A percentile compares a stretch with the other conserved stretches of the same genome.
These are phyloP conservation scores for Volvox reticuliferus DNA, from an alignment of 139 green algal genomes.

Conservation along the genomic window DNA sequence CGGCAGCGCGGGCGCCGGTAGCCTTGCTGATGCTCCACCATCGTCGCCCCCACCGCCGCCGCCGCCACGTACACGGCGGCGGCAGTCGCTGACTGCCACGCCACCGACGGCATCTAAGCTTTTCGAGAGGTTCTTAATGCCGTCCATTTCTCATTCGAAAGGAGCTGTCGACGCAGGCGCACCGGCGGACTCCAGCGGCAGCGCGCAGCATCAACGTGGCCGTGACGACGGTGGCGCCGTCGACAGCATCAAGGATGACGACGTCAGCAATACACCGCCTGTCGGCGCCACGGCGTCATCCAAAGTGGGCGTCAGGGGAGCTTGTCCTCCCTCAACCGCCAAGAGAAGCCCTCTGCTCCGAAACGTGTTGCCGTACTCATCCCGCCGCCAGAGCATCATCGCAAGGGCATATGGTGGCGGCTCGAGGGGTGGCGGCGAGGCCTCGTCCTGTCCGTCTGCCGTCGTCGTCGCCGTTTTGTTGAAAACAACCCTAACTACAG, in stretches of 20 bases:
- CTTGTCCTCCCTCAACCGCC: too few species aligned
- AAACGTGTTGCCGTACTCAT: neutral
- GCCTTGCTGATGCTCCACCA: neutral
- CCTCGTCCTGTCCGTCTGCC: neutral
- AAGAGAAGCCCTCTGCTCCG: too few species aligned
- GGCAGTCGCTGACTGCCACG: neutral
- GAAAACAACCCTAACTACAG: too few species aligned
- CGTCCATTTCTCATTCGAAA: neutral
- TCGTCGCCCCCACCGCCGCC: too few species aligned
- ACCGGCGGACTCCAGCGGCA: too few species aligned
- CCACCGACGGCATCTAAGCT: neutral
- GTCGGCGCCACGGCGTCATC: too few species aligned
- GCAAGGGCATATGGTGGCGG: neutral
- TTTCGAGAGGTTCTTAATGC: neutral
- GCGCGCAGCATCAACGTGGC: too few species aligned
- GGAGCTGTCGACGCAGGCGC: neutral
- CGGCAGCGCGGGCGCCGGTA: neutral
- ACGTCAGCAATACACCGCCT: too few species aligned
- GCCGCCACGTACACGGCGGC: neutral
- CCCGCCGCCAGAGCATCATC: neutral
- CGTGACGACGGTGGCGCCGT: too few species aligned
- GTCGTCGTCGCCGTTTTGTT: too few species aligned
- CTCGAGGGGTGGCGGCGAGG: neutral
- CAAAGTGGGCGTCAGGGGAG: too few species aligned
- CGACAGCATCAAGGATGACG: too few species aligned